Evolutionary conservation across 306 rosid genomes (phyloP), one percentile per base, ranked within the genome.

Genomic region (Rosa persica): DNA sequence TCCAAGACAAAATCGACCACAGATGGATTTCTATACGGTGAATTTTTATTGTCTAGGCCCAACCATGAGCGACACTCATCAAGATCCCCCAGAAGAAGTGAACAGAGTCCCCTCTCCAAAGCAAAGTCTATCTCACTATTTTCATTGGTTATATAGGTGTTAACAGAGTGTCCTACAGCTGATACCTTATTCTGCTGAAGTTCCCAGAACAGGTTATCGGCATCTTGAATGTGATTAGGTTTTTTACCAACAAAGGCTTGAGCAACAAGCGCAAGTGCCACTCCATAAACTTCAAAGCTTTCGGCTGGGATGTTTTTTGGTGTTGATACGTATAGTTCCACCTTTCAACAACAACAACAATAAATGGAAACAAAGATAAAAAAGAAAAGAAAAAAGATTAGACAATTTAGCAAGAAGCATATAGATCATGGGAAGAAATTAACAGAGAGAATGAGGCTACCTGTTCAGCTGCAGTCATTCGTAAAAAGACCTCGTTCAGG

Each of bases 231-330:
- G 67, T 91, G 99, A 82, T 93, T 93, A 23, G 97, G 98, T 73
- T 93, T 89, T 85, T 91, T 95, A 78, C 89, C 93, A 72, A 90
- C 88, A 81, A 95, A 87, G 77, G 96, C 98, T 70, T 89, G 93
- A 42, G 97, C 93, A 86, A 95, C 99, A 67, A 95, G 88, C 11
- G 99, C 99, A 83, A 95, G 96, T 48, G 98, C 98, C 78, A 95
- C 97, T 75, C 98, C 97, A 70, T 95, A 95, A 5, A 93, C 99
- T 86, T 95, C 98, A 89, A 89, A 95, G 86, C 98, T 86, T 86
- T 93, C 99, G 12, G 97, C 98, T 36, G 99, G 98, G 82, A 93
- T 91, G 81, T 91, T 93, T 79, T 89, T 89, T 62, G 99, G 99
- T 60, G 99, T 95, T 70, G 97, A 91, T 36, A 89, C 98, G 78